Percentiles rank a stretch among this genome's conserved stretches.
Evolutionary conservation across 495 filamentous ascomycete species (phyloP).

Genomic region (Penicillium desertorum): DNA sequence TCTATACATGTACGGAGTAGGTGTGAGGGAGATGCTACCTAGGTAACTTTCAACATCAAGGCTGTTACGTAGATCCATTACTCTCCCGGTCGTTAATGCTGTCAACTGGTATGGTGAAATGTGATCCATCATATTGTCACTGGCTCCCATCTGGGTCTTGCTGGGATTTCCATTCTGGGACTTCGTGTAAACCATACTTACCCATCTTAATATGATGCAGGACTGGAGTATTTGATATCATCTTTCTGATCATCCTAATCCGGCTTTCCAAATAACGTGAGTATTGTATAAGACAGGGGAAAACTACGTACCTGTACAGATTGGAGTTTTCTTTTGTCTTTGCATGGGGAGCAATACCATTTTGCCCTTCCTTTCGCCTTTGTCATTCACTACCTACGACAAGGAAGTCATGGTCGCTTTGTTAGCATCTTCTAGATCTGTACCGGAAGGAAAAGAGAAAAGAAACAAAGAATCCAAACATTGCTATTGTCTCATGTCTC

Average conservation of each 20-base stretch:
- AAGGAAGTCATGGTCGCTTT: neutral
- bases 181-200: conserved; percentile 26
- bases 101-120: no score
- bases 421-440: neutral
- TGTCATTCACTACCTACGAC: neutral
- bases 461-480: neutral
- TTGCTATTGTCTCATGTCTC: neutral
- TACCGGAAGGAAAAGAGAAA: neutral
- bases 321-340: neutral
- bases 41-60: no score
- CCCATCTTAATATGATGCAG: conserved; percentile 15
- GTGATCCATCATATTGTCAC: no score
- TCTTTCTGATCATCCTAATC: conserved; percentile 29
- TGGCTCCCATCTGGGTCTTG: conserved; percentile 24
- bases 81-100: no score
- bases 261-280: conserved; percentile 16
- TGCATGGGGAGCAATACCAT: no score
- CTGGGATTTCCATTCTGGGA: conserved; percentile 45
- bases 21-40: no score
- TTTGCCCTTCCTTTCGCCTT: neutral
- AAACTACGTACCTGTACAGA: neutral
- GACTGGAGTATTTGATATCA: conserved; percentile 32
- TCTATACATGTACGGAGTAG: no score
- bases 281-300: neutral
- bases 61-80: no score